Evolutionary conservation across 1,139 yeast genomes (phyloP).

Genomic region (Sugiyamaella japonica): DNA sequence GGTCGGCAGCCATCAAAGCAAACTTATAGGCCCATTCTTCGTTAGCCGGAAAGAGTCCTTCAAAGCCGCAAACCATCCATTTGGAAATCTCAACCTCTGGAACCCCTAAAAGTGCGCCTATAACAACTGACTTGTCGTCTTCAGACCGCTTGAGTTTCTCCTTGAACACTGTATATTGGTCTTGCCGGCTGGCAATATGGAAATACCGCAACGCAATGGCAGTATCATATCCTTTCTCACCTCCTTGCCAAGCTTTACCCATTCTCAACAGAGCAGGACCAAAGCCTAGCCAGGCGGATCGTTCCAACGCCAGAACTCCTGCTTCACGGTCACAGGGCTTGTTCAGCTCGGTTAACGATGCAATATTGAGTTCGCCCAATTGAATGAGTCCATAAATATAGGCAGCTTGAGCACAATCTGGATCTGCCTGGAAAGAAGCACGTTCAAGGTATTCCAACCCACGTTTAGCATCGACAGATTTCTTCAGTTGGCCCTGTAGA

Average conservation of each 20-base stretch:
- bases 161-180: constrained; percentile 34
- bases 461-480: constrained; percentile 29
- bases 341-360: constrained; percentile 10
- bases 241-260: constrained; percentile 45
- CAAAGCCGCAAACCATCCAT: constrained; percentile 45
- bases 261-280: constrained; percentile 44
- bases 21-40: constrained; percentile 44
- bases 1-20: constrained; percentile 41
- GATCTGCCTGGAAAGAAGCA: constrained; percentile 38
- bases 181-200: constrained; percentile 43
- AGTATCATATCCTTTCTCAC: constrained; percentile 42
- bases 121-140: neutral
- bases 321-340: constrained; percentile 22
- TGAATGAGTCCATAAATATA: constrained; percentile 41
- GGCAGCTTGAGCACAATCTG: constrained; percentile 44
- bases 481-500: constrained; percentile 40
- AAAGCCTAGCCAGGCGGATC: constrained; percentile 43
- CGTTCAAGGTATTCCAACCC: constrained; percentile 37
- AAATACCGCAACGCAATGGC: constrained; percentile 43
- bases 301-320: constrained; percentile 39
- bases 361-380: constrained; percentile 38
- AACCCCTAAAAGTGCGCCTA: constrained; percentile 33
- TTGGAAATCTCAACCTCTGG: constrained; percentile 45
- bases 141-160: constrained; percentile 23
- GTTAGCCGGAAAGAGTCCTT: constrained; percentile 36